Percentiles rank a stretch among this genome's conserved stretches.
Conservation (phyloP, 768 basidiomycete species). For the Suillus subalutaceus region DNA sequence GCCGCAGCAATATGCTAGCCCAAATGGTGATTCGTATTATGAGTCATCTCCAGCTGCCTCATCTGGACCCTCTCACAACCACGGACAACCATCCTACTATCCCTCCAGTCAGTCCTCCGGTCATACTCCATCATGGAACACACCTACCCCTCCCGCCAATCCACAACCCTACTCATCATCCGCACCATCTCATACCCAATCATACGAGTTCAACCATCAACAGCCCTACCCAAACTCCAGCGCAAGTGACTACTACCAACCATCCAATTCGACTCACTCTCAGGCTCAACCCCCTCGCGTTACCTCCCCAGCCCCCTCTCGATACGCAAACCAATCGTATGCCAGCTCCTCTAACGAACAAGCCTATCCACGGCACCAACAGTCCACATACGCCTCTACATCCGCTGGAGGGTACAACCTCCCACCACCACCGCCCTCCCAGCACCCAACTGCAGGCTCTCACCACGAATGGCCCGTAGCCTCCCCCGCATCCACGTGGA, state of each 20-base stretch:
- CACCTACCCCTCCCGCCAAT: conserved; percentile 13
- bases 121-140: conserved; percentile 22
- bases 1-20: conserved; percentile 27
- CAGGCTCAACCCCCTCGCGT: not conserved
- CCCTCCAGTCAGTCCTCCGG: conserved; percentile 32
- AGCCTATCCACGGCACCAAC: conserved; percentile 1
- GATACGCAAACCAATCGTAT: not conserved
- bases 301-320: not conserved
- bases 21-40: conserved; percentile 26
- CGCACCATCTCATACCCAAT: conserved; percentile 1
- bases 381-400: not conserved
- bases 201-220: conserved; percentile 12
- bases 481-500: not conserved
- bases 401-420: conserved; percentile 9
- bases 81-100: conserved; percentile 22
- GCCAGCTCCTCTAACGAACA: not conserved
- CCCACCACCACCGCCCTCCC: conserved; percentile 15
- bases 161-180: conserved; percentile 9
- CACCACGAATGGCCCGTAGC: conserved; percentile 14
- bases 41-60: conserved; percentile 23
- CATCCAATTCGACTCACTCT: not conserved
- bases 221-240: conserved; percentile 1
- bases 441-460: conserved; percentile 14
- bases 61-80: conserved; percentile 16
- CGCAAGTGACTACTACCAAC: conserved; percentile 7